phyloP scores from a whole-genome alignment of 2,329 filamentous ascomycete genomes.

The Stemphylium vesicarium region DNA sequence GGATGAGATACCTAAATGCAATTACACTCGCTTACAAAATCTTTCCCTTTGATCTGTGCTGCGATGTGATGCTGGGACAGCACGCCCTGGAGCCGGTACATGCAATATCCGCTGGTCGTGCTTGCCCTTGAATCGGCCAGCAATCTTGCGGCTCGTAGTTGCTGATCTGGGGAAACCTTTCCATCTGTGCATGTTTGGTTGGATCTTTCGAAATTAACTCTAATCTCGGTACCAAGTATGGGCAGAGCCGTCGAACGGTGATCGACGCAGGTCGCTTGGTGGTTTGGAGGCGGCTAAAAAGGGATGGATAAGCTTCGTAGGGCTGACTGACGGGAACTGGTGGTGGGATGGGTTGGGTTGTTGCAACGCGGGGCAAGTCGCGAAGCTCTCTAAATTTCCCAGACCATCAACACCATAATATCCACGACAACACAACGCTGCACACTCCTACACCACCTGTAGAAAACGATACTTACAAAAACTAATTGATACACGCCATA shows the following conservation, averaged over 20 bases:
- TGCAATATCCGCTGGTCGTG: neutral
- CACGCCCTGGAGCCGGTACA: neutral
- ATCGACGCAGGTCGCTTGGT: conserved; percentile 18
- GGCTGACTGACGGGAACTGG: no score
- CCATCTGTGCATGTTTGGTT: conserved; percentile 7
- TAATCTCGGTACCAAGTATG: conserved; percentile 1
- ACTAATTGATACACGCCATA: neutral
- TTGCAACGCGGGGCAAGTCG: conserved; percentile 15
- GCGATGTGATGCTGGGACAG: neutral
- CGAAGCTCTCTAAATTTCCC: no score
- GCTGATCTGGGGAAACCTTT: conserved; percentile 3
- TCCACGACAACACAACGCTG: neutral
- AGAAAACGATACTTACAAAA: neutral
- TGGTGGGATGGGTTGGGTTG: no score
- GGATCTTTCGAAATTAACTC: neutral
- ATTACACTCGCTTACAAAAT: conserved; percentile 41
- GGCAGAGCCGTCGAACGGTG: conserved; percentile 12
- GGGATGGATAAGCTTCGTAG: conserved; percentile 20
- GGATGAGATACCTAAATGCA: conserved; percentile 46
- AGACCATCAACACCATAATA: neutral
- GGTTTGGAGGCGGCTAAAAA: conserved; percentile 16
- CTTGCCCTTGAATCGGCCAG: neutral
- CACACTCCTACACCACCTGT: neutral
- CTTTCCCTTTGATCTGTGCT: neutral
- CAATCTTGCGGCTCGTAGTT: neutral